Base-by-base conservation (phyloP, 1,284 basidiomycete genomes). In the Ustilago tritici region DNA sequence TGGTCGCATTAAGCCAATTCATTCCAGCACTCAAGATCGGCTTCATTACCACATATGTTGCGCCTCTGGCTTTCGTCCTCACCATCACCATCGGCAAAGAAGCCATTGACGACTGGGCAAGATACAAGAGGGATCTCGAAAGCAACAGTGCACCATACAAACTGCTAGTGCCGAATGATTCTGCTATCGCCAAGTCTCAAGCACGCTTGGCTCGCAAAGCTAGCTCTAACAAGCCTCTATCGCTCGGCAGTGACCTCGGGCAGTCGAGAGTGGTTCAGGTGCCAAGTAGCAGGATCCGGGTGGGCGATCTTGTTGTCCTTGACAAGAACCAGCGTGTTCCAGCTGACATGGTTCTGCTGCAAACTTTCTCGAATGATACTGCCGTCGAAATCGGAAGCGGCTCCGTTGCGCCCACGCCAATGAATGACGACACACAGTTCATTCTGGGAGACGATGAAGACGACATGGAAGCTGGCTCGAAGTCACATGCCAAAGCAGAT, bases 321-420 rank as follows among this genome's bases (percentile, higher is more conserved):
- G 95, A 98, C 88, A 98, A 99, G 90, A 98, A 98, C 82, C 94
- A 98, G 86, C 90, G 97, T 12, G 94, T 99, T 0, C 97, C 97
- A 0, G 94, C 97, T 1, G 97, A 99, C 82, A 90, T 98, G 86
- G 91, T 98, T 1, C 89, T 99, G 17, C 88, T 99, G 9, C 91
- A 92, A 41, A 98, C 96, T 0, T 93, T 76, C 40, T 75, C 79
- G 1, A 82, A 76, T 4, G 84, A 85, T 43, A 70, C 69, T 0
- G 32, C 56, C 3, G 70, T 73, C 54, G 80, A 78, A 15, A 46
- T 34, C 9, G 43, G 61, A 11, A 47, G 23, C 31, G 66, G 36
- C 38, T 67, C 67, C 2, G 31, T 54, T 23, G 61, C 61, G 12
- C 64, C 63, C 11, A 64, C 62, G 11, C 57, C 60, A 0, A 50